phyloP scores from a whole-genome alignment of 2,329 filamentous ascomycete genomes.

The Sporothrix variecibatus region DNA sequence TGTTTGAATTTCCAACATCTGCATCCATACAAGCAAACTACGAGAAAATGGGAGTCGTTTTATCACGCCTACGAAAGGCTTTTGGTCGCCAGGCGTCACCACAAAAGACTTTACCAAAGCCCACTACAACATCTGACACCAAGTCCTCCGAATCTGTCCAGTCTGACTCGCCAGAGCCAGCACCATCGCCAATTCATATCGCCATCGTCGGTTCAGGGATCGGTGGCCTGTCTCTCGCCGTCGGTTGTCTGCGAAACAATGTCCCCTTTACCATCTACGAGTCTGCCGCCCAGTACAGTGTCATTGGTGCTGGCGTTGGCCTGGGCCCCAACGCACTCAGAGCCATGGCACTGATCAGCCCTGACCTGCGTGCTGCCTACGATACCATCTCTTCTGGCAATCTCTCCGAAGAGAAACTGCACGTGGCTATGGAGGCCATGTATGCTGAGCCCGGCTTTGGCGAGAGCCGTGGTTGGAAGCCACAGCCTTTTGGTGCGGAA shows the following conservation, averaged over 20 bases:
- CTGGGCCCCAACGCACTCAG: slow-evolving; percentile 40
- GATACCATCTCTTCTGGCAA: slow-evolving; percentile 44
- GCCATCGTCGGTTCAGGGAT: slow-evolving; percentile 46
- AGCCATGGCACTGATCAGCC: slow-evolving; percentile 30
- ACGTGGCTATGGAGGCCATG: slow-evolving; percentile 46
- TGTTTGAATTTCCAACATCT: not conserved
- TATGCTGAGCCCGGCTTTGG: slow-evolving; percentile 44
- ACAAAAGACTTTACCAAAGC: not conserved
- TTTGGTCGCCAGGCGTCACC: not conserved
- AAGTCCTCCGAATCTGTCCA: not conserved
- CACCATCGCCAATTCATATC: slow-evolving; percentile 37
- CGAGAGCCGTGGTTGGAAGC: slow-evolving; percentile 41
- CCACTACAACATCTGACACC: not conserved
- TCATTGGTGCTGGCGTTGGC: slow-evolving; percentile 42
- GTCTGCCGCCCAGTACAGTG: slow-evolving; percentile 37
- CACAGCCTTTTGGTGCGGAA: slow-evolving; percentile 40
- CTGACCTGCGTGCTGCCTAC: slow-evolving; percentile 38
- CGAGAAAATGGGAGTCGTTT: not conserved
- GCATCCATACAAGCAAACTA: not conserved
- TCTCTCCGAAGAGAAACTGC: slow-evolving; percentile 39
- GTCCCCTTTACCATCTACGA: slow-evolving; percentile 43
- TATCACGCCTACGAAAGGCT: not conserved
- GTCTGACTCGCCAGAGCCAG: not conserved
- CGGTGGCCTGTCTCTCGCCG: slow-evolving; percentile 42
- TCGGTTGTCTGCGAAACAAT: slow-evolving; percentile 37